A percentile compares a stretch with the other conserved stretches of the same genome.
phyloP scores from a whole-genome alignment of 139 green algal species.

The Penium margaritaceum region DNA sequence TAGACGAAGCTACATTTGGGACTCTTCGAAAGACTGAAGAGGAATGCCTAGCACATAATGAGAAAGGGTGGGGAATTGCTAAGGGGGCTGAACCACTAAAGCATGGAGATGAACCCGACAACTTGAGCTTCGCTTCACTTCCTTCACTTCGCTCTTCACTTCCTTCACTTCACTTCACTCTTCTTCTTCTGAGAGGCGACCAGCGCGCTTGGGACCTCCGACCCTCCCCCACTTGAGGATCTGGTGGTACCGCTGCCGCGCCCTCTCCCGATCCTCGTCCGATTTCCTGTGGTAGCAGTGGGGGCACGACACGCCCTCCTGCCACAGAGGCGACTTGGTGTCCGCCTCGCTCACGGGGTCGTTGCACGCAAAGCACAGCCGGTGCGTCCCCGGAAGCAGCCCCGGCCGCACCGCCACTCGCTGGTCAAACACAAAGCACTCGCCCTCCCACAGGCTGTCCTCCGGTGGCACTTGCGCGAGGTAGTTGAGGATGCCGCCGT shows the following conservation, averaged over 20 bases:
- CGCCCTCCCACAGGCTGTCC: conserved; percentile 41
- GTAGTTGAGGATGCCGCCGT: conserved; percentile 45
- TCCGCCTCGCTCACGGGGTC: conserved; percentile 18
- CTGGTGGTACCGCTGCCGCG: conserved; percentile 10
- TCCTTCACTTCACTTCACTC: no score
- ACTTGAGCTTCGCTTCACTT: no score
- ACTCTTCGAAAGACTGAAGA: no score
- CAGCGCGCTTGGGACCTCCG: conserved; percentile 9
- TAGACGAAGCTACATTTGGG: no score
- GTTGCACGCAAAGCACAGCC: conserved; percentile 33
- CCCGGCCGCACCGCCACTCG: conserved; percentile 20
- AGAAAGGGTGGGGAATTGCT: no score
- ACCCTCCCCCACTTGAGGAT: conserved; percentile 12
- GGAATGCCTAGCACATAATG: no score
- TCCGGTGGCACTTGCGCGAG: conserved; percentile 14
- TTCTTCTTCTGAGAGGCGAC: no score
- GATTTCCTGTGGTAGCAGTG: conserved; percentile 27
- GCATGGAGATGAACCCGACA: no score
- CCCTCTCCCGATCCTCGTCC: conserved; percentile 12
- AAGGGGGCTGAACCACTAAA: no score
- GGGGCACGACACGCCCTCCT: conserved; percentile 34
- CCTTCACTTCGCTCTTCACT: no score
- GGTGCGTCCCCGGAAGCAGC: conserved; percentile 8
- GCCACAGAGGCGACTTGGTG: conserved; percentile 8
- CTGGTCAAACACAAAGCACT: conserved; percentile 47